Evolutionary conservation across 345 rosid species (phyloP), one percentile per base, ranked within the genome.

Genomic region (Brassica nigra): DNA sequence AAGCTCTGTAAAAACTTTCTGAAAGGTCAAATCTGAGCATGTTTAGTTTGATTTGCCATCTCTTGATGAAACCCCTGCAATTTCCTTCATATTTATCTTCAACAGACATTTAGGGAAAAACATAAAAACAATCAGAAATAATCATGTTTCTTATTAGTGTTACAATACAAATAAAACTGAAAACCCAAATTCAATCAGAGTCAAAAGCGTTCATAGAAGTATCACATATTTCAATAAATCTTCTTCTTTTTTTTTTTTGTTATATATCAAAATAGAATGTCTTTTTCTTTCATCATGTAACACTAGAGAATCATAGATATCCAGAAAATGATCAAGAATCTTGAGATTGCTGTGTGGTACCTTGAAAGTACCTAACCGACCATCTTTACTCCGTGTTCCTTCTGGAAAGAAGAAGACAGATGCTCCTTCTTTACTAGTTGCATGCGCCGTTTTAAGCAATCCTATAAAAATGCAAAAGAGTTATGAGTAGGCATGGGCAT

Each of bases 351-450:
- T 63, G 23, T 4, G 28, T 33, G 18, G 83, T 83, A 95, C 99
- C 99, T 93, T 95, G 80, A 95, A 95, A 79, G 83, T 68, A 74
- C 97, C 87, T 80, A 95, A 78, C 57, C 79, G 90, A 34, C 97
- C 97, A 74, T 93, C 98, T 74, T 83, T 95, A 83, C 96, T 90
- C 62, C 96, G 88, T 33, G 99, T 95, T 78, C 98, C 99, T 85
- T 91, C 99, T 0, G 98, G 99, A 68, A 92, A 95, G 88, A 95
- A 87, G 80, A 82, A 86, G 62, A 95, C 93, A n/a, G 97, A 90
- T 72, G 89, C 88, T 57, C 98, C 98, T 76, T 90, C 86, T 88
- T 89, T 42, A 92, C 62, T 1, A 90, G 88, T 66, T 90, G 91
- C 83, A 89, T 88, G 85, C 98, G 92, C 15, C 86, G 91, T 77